These are phyloP conservation scores for Epicoccum sorghinum DNA, from an alignment of 2,329 filamentous ascomycete species.

Conservation along the genomic window DNA sequence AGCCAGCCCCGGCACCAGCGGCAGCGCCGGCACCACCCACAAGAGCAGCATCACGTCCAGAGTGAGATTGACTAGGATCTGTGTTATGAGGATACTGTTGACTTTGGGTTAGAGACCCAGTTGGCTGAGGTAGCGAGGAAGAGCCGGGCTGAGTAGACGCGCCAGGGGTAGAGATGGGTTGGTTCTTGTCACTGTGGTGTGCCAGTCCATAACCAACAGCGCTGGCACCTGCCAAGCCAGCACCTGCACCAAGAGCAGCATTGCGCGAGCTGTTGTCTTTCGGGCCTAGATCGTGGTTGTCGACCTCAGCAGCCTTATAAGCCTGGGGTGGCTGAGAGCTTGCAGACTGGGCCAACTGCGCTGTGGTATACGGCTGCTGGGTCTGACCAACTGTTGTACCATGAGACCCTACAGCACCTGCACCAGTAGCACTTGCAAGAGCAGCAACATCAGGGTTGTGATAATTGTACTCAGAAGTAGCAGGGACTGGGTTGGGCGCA, in stretches of 20 bases:
- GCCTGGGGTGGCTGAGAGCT: slow-evolving; percentile 7
- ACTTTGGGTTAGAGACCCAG: neutral
- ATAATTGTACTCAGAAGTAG: slow-evolving; percentile 28
- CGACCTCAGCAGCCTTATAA: slow-evolving; percentile 8
- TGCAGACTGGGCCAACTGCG: slow-evolving; percentile 7
- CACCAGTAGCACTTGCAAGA: slow-evolving; percentile 6
- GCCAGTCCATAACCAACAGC: slow-evolving; percentile 10
- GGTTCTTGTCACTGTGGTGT: slow-evolving; percentile 3
- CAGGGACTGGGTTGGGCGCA: slow-evolving; percentile 26
- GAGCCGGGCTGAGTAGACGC: slow-evolving; percentile 7
- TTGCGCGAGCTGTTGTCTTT: slow-evolving; percentile 28
- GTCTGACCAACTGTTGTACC: neutral
- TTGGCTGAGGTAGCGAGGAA: slow-evolving; percentile 7
- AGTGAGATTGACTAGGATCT: slow-evolving; percentile 1
- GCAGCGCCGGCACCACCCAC: slow-evolving; percentile 20
- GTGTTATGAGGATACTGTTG: slow-evolving; percentile 12
- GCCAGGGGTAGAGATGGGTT: neutral
- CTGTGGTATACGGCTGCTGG: slow-evolving; percentile 11
- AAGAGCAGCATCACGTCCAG: slow-evolving; percentile 12
- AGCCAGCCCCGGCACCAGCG: slow-evolving; percentile 32
- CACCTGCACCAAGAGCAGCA: slow-evolving; percentile 28
- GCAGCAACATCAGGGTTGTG: slow-evolving; percentile 12
- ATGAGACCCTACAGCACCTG: neutral
- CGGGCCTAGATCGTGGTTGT: slow-evolving; percentile 5
- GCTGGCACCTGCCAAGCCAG: slow-evolving; percentile 16